phyloP scores from a whole-genome alignment of 2,329 filamentous ascomycete species.

The Pseudogymnoascus sp. region DNA sequence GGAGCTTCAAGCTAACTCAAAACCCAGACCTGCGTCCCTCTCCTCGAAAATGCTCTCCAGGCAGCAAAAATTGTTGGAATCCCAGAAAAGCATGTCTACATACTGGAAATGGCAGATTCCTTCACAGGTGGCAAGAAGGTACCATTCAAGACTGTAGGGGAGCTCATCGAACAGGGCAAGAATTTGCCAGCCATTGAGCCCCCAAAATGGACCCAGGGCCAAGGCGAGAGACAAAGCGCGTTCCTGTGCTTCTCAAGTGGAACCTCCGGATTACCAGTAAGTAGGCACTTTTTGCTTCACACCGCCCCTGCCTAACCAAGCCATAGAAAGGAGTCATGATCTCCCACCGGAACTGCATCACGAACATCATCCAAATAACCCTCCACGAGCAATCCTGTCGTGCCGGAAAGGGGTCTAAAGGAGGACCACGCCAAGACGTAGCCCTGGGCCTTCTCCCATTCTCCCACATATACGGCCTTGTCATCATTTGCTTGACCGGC shows the following conservation, averaged over 20 bases:
- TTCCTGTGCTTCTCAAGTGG: conserved; percentile 76
- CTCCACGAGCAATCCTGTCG: conserved; percentile 31
- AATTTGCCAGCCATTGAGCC: conserved; percentile 43
- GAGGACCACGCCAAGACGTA: conserved; percentile 28
- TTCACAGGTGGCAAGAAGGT: conserved; percentile 31
- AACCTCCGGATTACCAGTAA: conserved; percentile 70
- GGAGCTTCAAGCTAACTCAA: background rate
- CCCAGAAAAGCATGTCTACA: conserved; percentile 56
- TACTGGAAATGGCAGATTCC: conserved; percentile 54
- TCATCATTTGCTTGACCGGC: conserved; percentile 58
- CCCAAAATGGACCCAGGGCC: conserved; percentile 51
- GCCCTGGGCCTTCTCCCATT: conserved; percentile 65
- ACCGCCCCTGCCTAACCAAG: background rate
- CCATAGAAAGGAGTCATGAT: conserved; percentile 75
- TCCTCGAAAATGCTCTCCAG: conserved; percentile 57
- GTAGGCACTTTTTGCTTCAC: conserved; percentile 17
- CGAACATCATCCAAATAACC: conserved; percentile 61
- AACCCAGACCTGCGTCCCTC: conserved; percentile 51
- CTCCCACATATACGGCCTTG: conserved; percentile 71
- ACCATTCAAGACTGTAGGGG: conserved; percentile 55
- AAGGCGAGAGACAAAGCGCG: conserved; percentile 59
- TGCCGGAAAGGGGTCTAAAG: background rate
- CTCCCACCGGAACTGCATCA: conserved; percentile 70
- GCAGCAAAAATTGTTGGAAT: conserved; percentile 58
- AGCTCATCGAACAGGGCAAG: conserved; percentile 55